Evolutionary conservation across 2,329 filamentous ascomycete genomes (phyloP), one percentile per base, ranked within the genome.

Genomic region (Pestalotiopsis sp.): DNA sequence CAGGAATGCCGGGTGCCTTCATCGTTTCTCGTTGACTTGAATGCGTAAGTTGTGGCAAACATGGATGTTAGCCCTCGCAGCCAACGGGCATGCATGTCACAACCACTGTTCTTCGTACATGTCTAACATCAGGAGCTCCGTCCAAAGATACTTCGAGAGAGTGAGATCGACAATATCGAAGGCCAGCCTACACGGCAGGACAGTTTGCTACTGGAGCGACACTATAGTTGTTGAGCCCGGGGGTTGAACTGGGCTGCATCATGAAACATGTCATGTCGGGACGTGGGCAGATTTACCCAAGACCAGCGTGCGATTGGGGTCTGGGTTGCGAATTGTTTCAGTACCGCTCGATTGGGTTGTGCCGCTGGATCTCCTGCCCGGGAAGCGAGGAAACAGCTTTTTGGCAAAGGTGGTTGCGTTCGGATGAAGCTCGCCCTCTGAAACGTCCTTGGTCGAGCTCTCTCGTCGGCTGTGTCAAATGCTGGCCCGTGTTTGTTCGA

Each of bases 211-310:
- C n/a, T n/a, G 48, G 40, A 44, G 60, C 60, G n/a, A 20, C 7
- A 48, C 22, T 11, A 52, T 22, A 63, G 35, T 30, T 22, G 48
- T 63, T 3, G 40, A 63, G 38, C 44, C 30, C 10, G 20, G 40
- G 35, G n/a, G 14, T 22, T 3, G 24, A 63, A 55, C 24, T n/a
- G 22, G 22, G 11, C 17, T 26, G 44, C 62, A 65, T 55, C 48
- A 38, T 65, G 62, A 65, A 65, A 65, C 62, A 38, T 38, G 35
- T n/a, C 11, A n/a, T 30, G 62, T 65, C 48, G 30, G 62, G 30
- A 65, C 44, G 52, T 57, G 62, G 48, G 24, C 40, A 55, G 62
- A 38, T 55, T 65, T 10, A 17, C 22, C 48, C 20, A 35, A 35
- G 38, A 6, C 13, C 38, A 20, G 61, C 22, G n/a, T 26, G 38